Percentiles rank a stretch among this genome's conserved stretches.
Evolutionary conservation across 2,329 filamentous ascomycete genomes (phyloP).

Genomic region (Aspergillus persii): DNA sequence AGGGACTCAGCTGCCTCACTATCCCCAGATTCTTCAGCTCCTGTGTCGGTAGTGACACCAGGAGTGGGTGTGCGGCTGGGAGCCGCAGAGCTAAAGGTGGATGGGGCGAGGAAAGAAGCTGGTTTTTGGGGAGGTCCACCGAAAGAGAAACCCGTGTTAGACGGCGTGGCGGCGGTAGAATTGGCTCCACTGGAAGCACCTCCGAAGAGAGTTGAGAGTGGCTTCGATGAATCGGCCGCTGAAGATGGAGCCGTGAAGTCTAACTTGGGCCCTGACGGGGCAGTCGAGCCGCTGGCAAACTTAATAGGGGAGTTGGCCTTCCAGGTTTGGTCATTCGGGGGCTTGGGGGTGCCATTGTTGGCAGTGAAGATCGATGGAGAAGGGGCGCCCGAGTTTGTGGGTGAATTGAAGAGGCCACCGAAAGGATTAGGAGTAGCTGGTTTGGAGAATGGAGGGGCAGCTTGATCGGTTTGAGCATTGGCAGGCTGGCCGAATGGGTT

Average conservation of each 20-base stretch:
- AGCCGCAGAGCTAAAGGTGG: conserved; percentile 35
- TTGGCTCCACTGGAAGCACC: conserved; percentile 19
- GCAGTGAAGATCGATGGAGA: conserved; percentile 19
- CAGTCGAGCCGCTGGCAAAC: conserved; percentile 37
- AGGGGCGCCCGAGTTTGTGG: conserved; percentile 14
- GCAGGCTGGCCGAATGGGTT: conserved; percentile 18
- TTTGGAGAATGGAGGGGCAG: conserved; percentile 11
- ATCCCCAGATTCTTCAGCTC: conserved; percentile 42
- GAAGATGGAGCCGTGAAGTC: conserved; percentile 22
- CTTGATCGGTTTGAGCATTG: conserved; percentile 13
- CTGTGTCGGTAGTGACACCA: conserved; percentile 45
- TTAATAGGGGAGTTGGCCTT: conserved; percentile 49
- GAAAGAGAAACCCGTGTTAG: conserved; percentile 39
- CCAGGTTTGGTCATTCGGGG: conserved; percentile 46
- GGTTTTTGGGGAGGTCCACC: conserved; percentile 28
- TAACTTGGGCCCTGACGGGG: conserved; percentile 26
- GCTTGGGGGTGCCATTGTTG: conserved; percentile 10
- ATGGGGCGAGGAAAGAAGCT: conserved; percentile 26
- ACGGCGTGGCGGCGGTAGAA: conserved; percentile 17
- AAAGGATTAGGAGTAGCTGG: conserved; percentile 19
- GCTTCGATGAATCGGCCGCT: conserved; percentile 24
- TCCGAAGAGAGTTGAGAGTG: conserved; percentile 32
- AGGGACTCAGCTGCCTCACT: conserved; percentile 59
- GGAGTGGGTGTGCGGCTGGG: conserved; percentile 48
- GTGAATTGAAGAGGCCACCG: conserved; percentile 29